A percentile compares a stretch with the other conserved stretches of the same genome.
Evolutionary conservation across 768 basidiomycete genomes (phyloP).

Genomic region (Leccinum subgranulosum): DNA sequence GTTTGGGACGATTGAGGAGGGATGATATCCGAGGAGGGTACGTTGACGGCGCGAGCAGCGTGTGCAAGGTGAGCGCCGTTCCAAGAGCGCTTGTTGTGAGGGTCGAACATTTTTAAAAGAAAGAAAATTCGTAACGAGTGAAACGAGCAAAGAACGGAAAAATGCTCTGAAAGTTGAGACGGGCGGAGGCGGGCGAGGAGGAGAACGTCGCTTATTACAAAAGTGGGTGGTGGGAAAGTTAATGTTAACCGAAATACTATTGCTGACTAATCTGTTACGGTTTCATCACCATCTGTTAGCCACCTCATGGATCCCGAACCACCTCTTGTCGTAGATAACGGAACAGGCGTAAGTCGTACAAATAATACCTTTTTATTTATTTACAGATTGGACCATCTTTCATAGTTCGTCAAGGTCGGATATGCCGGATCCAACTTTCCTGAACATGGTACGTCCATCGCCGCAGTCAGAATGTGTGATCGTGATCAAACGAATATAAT

Average conservation of each 20-base stretch:
- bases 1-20: background rate
- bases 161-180: background rate
- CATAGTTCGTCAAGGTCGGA: conserved; percentile 86
- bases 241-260: background rate
- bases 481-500: background rate
- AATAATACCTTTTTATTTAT: background rate
- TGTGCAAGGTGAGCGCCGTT: conserved; percentile 7
- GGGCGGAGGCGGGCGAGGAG: background rate
- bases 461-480: background rate
- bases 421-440: conserved; percentile 95
- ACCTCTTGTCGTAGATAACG: conserved; percentile 83
- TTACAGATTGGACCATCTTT: background rate
- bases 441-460: conserved; percentile 64
- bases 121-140: conserved; percentile 22
- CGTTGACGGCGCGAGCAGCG: conserved; percentile 6
- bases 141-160: conserved; percentile 3
- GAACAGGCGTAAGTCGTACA: conserved; percentile 67
- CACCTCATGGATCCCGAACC: conserved; percentile 30
- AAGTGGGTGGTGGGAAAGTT: background rate
- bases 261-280: conserved; percentile 9
- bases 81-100: conserved; percentile 16
- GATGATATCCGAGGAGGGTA: background rate
- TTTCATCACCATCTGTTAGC: background rate
- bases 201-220: background rate
- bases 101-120: conserved; percentile 10